phyloP scores from a whole-genome alignment of 345 rosid genomes.

The Syzygium oleosum region DNA sequence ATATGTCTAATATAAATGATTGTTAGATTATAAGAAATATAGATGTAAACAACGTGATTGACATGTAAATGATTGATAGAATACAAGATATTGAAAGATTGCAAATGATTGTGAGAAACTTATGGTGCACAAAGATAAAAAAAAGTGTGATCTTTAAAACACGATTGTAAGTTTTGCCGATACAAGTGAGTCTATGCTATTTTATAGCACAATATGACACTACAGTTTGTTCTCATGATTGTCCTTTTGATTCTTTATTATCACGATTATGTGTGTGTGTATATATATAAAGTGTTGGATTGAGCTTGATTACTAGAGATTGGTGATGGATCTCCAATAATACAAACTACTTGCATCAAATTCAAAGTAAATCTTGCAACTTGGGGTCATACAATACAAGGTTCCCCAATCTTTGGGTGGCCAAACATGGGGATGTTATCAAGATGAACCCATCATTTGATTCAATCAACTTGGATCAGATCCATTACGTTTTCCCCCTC shows the following conservation, averaged over 20 bases:
- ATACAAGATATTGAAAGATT: not conserved
- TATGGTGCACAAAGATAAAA: not conserved
- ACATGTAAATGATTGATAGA: not conserved
- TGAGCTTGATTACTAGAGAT: not conserved
- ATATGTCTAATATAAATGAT: too few species aligned
- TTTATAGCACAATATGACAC: not conserved
- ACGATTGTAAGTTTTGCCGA: not conserved
- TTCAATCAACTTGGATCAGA: not conserved
- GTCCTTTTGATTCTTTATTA: not conserved
- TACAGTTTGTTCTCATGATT: not conserved
- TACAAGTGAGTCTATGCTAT: not conserved
- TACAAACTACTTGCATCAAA: not conserved
- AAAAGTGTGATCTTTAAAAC: not conserved
- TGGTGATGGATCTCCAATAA: not conserved
- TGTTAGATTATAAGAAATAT: too few species aligned
- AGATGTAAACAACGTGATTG: not conserved
- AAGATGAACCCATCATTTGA: not conserved
- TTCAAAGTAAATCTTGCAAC: not conserved
- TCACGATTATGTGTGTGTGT: not conserved
- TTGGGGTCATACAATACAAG: conserved; percentile 1
- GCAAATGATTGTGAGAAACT: not conserved
- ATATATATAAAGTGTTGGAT: not conserved
- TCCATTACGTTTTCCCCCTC: not conserved
- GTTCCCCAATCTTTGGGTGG: not conserved
- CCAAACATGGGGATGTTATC: not conserved